phyloP scores from a whole-genome alignment of 768 basidiomycete species.

The Termitomyces sp. region DNA sequence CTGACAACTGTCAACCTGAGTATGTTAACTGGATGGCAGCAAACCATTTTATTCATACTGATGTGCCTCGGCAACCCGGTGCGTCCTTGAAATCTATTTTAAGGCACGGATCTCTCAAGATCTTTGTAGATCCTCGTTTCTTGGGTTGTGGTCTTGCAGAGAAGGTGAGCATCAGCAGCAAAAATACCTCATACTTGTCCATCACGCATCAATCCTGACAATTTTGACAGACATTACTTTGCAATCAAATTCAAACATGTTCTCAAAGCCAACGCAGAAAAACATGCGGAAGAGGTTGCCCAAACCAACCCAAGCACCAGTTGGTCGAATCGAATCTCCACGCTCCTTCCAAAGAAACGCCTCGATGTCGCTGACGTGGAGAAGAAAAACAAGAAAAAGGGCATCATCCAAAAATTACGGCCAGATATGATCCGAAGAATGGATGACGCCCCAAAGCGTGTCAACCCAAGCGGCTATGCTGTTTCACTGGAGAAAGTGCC shows the following conservation, averaged over 20 bases:
- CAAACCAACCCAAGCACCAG: conserved; percentile 11
- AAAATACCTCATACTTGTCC: conserved; percentile 6
- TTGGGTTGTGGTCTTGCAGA: conserved; percentile 78
- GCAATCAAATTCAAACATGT: conserved; percentile 54
- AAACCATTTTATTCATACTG: conserved; percentile 66
- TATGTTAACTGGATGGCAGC: conserved; percentile 64
- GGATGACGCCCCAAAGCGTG: conserved; percentile 61
- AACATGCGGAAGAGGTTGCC: conserved; percentile 2
- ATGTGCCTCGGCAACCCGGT: conserved; percentile 79
- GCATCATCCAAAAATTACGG: conserved; percentile 37
- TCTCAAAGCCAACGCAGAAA: conserved; percentile 9
- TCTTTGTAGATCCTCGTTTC: conserved; percentile 64
- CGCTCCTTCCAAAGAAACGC: conserved; percentile 27
- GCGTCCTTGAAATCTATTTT: conserved; percentile 25
- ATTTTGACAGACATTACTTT: conserved; percentile 57
- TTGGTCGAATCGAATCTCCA: conserved; percentile 26
- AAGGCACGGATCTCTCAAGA: not conserved
- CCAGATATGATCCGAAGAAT: conserved; percentile 78
- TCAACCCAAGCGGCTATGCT: conserved; percentile 70
- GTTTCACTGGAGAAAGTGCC: conserved; percentile 20
- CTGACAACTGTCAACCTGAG: conserved; percentile 68
- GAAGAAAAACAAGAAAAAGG: conserved; percentile 16
- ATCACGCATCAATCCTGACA: conserved; percentile 8
- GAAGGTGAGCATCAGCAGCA: conserved; percentile 45
- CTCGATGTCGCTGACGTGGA: conserved; percentile 22